Evolutionary conservation across 805 yeast genomes (phyloP).

Genomic region (Blastobotrys americana): DNA sequence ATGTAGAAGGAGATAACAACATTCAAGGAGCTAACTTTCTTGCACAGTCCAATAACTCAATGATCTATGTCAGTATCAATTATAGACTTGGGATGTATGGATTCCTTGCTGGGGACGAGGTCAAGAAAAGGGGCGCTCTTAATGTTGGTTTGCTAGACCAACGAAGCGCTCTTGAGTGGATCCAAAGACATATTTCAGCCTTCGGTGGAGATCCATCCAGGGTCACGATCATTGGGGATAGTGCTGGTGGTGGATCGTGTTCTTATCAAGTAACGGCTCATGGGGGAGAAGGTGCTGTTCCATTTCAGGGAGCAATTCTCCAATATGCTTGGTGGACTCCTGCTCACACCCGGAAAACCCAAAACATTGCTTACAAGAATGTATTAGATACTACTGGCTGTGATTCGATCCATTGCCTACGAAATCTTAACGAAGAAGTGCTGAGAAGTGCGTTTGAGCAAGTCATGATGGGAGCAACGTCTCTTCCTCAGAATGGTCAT

Average conservation of each 20-base stretch:
- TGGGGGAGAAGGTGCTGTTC: conserved; percentile 10
- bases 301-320: conserved; percentile 12
- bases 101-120: conserved; percentile 26
- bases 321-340: conserved; percentile 16
- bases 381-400: conserved; percentile 10
- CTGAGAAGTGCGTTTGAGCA: conserved; percentile 1
- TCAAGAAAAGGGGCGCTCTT: conserved; percentile 21
- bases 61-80: conserved; percentile 28
- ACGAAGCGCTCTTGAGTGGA: conserved; percentile 33
- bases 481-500: conserved; percentile 12
- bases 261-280: conserved; percentile 13
- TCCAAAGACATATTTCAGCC: conserved; percentile 27
- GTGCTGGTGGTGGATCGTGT: conserved; percentile 31
- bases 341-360: conserved; percentile 7
- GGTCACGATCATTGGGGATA: conserved; percentile 35
- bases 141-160: conserved; percentile 36
- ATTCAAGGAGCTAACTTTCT: conserved; percentile 22
- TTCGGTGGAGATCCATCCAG: conserved; percentile 35
- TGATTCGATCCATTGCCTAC: conserved; percentile 10
- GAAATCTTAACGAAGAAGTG: conserved; percentile 4
- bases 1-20: conserved; percentile 26
- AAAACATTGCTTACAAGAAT: conserved; percentile 6
- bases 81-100: conserved; percentile 35
- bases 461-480: background rate
- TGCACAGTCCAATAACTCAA: conserved; percentile 11